phyloP scores from a whole-genome alignment of 2,329 filamentous ascomycete genomes.

The Fonsecaea multimorphosa region DNA sequence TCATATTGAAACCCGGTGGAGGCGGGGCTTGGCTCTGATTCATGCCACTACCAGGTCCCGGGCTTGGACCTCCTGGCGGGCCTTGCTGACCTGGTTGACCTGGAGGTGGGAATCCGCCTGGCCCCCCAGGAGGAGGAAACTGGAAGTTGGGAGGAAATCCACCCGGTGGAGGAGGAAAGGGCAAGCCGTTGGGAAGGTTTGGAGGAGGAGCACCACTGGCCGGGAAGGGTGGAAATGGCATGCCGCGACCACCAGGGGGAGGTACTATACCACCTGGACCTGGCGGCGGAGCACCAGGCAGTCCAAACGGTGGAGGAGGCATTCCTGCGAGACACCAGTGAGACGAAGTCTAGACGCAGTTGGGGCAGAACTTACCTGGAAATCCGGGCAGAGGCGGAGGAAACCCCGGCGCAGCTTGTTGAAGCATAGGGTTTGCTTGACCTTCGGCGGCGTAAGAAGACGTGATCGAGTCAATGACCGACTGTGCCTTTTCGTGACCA shows the following conservation, averaged over 20 bases:
- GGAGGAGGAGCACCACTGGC: slow-evolving; percentile 54
- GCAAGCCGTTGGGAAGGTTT: slow-evolving; percentile 49
- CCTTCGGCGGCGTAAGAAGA: slow-evolving; percentile 94
- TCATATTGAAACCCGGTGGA: slow-evolving; percentile 37
- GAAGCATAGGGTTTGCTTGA: slow-evolving; percentile 87
- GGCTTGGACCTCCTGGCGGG: slow-evolving; percentile 40
- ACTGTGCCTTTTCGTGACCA: slow-evolving; percentile 97
- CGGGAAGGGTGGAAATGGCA: slow-evolving; percentile 58
- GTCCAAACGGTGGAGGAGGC: slow-evolving; percentile 65
- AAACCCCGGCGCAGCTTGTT: slow-evolving; percentile 57
- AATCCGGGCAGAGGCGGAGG: slow-evolving; percentile 66
- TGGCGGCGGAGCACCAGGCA: slow-evolving; percentile 50
- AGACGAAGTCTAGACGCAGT: neutral
- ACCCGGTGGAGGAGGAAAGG: slow-evolving; percentile 52
- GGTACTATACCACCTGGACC: slow-evolving; percentile 51
- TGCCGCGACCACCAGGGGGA: slow-evolving; percentile 63
- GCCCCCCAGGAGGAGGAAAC: slow-evolving; percentile 48
- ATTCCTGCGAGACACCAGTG: slow-evolving; percentile 42
- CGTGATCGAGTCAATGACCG: slow-evolving; percentile 97
- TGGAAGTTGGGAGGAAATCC: slow-evolving; percentile 62
- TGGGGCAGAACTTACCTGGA: slow-evolving; percentile 56
- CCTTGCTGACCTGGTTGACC: slow-evolving; percentile 38
- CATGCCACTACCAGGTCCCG: slow-evolving; percentile 38
- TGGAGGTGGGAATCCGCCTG: slow-evolving; percentile 46
- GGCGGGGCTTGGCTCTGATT: slow-evolving; percentile 38